Base-by-base conservation (phyloP, 202 grass and related monocot genomes). In the Dendrocalamus latiflorus region DNA sequence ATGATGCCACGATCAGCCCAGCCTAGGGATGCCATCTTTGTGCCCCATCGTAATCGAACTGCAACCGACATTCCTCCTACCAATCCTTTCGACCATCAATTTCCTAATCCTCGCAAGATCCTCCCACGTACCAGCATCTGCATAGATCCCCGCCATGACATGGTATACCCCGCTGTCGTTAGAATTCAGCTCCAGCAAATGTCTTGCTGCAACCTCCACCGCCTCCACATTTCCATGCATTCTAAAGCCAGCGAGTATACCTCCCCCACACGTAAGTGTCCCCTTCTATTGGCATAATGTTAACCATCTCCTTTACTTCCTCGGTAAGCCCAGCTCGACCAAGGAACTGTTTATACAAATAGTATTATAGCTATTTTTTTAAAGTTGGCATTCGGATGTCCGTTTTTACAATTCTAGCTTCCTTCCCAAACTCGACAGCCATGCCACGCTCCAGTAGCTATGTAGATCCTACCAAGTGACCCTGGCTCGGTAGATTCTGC, bases 211-310 rank as follows among this genome's bases (percentile, higher is more conserved):
- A 68, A 88, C 79, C 74, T 94, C 92, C 0, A 87, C 89, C 6
- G 47, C 75, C 9, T 89, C 87, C 18, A 89, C 74, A 1, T 91
- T 87, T 26, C 74, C 64, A 44, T 94, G 92, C 71, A 86, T 83
- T 59, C 92, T 84, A 66, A 89, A 94, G 12, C 89, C 92, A n/a
- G 86, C 81, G 9, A 94, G 89, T 74, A 94, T 83, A n/a, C 89
- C 74, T 63, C 89, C 89, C 89, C 92, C 92, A 91, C 3, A 91
- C 87, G 49, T 91, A 91, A 6, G 43, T 60, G 37, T 89, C 92
- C 9, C 89, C 89, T 65, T 77, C 44, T 70, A 76, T 85, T 36
- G 92, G 87, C 92, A 94, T 91, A 14, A 58, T 74, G 17, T 79
- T 59, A 8, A 83, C 77, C 92, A 94, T 91, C 39, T 91, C 78